Percentiles rank a stretch among this genome's conserved stretches.
phyloP scores from a whole-genome alignment of 108 stramenopile genomes.

The Fistulifera pelliculosa region DNA sequence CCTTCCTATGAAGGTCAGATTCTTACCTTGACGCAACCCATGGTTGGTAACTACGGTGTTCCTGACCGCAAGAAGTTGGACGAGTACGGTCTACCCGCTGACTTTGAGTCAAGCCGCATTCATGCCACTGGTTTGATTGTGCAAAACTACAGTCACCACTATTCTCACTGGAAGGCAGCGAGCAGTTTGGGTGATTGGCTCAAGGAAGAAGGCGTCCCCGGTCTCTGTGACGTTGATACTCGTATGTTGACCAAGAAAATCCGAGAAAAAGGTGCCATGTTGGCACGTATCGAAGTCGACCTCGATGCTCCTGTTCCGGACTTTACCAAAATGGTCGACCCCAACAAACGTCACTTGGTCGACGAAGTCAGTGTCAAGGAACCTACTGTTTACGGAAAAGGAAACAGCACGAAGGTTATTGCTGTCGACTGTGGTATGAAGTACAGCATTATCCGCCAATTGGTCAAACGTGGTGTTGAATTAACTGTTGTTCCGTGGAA shows the following conservation, averaged over 20 bases:
- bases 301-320: constrained; percentile 40
- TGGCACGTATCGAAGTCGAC: constrained; percentile 86
- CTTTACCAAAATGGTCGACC: constrained; percentile 59
- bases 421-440: constrained; percentile 98
- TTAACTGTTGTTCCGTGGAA: constrained; percentile 93
- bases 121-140: constrained; percentile 90
- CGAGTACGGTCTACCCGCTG: constrained; percentile 80
- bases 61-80: constrained; percentile 78
- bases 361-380: constrained; percentile 88
- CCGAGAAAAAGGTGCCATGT: constrained; percentile 88
- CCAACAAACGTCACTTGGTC: constrained; percentile 87
- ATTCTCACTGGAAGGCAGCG: constrained; percentile 95
- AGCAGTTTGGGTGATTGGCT: constrained; percentile 93
- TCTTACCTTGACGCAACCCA: constrained; percentile 87
- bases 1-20: constrained; percentile 97
- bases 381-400: constrained; percentile 76
- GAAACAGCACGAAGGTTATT: constrained; percentile 83
- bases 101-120: constrained; percentile 91
- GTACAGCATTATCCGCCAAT: constrained; percentile 95
- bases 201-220: constrained; percentile 91
- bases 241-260: constrained; percentile 96
- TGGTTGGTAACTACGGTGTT: constrained; percentile 99
- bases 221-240: constrained; percentile 90
- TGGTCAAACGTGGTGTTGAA: constrained; percentile 89
- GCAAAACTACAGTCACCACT: constrained; percentile 87